Percentiles rank a stretch among this genome's conserved stretches.
These are phyloP conservation scores for Picea sitchensis DNA, from an alignment of 75 land plant genomes.

Conservation along the genomic window DNA sequence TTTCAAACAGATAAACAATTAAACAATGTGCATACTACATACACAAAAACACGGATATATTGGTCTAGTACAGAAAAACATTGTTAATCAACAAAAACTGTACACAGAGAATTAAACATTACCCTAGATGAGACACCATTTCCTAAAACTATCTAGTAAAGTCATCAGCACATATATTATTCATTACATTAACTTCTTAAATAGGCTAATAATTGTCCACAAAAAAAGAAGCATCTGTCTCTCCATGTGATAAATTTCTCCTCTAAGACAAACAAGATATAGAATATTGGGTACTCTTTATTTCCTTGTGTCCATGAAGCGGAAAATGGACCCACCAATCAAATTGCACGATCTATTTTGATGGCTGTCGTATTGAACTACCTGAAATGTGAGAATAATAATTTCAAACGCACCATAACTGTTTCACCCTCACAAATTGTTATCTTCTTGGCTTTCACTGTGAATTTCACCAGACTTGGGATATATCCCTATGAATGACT, in stretches of 20 bases:
- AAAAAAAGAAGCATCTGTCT: background rate
- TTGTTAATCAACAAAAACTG: background rate
- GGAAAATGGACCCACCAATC: background rate
- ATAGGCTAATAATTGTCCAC: background rate
- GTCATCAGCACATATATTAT: background rate
- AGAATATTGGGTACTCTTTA: background rate
- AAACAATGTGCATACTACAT: no score
- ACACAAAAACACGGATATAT: no score
- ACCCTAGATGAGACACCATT: background rate
- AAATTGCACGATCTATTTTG: background rate
- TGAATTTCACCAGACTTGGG: background rate
- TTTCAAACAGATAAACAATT: no score
- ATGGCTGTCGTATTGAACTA: no score
- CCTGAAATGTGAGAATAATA: no score
- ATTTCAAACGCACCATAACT: no score
- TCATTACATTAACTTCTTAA: background rate
- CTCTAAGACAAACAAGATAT: background rate
- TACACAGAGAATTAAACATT: background rate
- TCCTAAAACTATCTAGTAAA: background rate
- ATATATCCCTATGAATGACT: background rate
- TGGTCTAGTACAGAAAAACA: no score
- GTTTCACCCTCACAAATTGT: background rate
- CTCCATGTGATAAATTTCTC: background rate
- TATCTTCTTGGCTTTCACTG: background rate
- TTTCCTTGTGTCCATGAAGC: background rate